phyloP scores from a whole-genome alignment of 2,329 filamentous ascomycete species.

The Corynespora cassiicola region DNA sequence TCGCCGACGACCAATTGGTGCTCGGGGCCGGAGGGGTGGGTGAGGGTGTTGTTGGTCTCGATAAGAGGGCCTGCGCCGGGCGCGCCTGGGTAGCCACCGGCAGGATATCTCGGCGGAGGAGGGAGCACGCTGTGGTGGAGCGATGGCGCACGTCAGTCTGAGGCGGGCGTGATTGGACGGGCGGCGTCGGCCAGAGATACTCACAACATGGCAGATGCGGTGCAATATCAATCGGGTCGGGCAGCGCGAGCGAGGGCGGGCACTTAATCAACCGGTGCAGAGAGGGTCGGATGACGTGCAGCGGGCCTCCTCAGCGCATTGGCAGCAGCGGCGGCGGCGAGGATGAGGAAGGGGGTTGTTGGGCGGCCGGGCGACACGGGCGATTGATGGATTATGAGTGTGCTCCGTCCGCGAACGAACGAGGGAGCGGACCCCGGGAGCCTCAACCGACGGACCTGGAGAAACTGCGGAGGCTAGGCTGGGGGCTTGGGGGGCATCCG shows the following conservation, averaged over 20 bases:
- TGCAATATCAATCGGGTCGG: constrained; percentile 27
- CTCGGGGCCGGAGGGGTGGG: constrained; percentile 79
- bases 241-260: too few relatives aligned
- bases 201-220: constrained; percentile 44
- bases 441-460: constrained; percentile 1
- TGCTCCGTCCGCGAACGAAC: neutral
- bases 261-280: too few relatives aligned
- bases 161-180: constrained; percentile 33
- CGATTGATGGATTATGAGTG: constrained; percentile 1
- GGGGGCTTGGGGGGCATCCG: neutral
- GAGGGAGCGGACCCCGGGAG: neutral
- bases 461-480: constrained; percentile 6
- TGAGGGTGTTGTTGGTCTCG: constrained; percentile 91
- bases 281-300: constrained; percentile 18
- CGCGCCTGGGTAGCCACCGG: constrained; percentile 74
- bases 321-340: constrained; percentile 4
- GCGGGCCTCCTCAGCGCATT: constrained; percentile 13
- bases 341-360: constrained; percentile 5
- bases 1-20: constrained; percentile 93
- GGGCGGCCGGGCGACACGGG: constrained; percentile 1
- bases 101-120: constrained; percentile 85
- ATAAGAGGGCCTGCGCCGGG: constrained; percentile 77
- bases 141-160: constrained; percentile 27
- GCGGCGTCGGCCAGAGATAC: constrained; percentile 24
- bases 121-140: constrained; percentile 69